Evolutionary conservation across 2,329 filamentous ascomycete species (phyloP).

Genomic region (Phialocephala subalpina): DNA sequence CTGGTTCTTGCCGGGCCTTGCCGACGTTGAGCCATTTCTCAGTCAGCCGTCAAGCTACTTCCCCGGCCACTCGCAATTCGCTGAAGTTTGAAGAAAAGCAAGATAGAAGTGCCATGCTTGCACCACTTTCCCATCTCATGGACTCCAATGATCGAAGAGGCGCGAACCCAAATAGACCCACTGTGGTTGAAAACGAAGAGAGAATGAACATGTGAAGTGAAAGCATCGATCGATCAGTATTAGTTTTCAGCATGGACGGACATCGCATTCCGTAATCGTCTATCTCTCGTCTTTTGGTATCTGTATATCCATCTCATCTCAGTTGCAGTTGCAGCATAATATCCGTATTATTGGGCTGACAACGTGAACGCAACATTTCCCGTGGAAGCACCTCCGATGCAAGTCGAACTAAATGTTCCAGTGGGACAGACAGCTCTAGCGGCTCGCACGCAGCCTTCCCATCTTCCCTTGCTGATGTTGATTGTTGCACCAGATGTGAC

Average conservation of each 20-base stretch:
- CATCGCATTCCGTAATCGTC: conserved; percentile 6
- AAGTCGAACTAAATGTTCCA: conserved; percentile 32
- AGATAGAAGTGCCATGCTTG: neutral
- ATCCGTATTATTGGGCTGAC: conserved; percentile 8
- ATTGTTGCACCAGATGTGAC: conserved; percentile 54
- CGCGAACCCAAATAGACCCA: neutral
- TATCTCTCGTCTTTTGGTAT: neutral
- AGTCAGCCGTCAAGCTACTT: neutral
- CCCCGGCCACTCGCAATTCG: neutral
- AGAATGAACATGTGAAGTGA: neutral
- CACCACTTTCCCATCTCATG: neutral
- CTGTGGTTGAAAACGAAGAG: neutral
- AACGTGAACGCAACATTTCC: conserved; percentile 27
- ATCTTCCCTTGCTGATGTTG: conserved; percentile 59
- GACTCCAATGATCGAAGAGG: neutral
- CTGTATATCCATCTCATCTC: neutral
- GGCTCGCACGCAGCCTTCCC: conserved; percentile 62
- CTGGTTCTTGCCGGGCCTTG: neutral
- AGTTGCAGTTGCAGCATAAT: neutral
- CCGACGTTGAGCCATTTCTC: conserved; percentile 8
- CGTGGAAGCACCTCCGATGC: conserved; percentile 33
- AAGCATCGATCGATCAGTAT: neutral
- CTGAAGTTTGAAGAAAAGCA: neutral
- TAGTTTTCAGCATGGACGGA: neutral
- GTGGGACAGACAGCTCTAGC: conserved; percentile 45